Percentiles rank a stretch among this genome's conserved stretches.
These are phyloP conservation scores for Adiantum capillusveneris DNA, from an alignment of 75 land plant species.

Conservation along the genomic window DNA sequence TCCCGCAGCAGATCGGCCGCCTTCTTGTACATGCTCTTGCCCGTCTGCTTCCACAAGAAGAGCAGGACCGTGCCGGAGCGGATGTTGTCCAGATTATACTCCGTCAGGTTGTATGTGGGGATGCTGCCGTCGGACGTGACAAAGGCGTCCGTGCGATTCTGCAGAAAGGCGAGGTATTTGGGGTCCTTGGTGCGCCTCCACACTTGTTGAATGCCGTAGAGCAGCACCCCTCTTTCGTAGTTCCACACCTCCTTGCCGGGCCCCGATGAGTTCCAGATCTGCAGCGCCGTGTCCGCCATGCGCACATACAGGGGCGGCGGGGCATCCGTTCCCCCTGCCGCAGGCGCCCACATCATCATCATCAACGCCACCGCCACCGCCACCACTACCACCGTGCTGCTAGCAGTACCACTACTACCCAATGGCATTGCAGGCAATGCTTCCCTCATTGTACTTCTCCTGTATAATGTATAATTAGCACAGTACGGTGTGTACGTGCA, in stretches of 20 bases:
- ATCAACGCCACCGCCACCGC: no score
- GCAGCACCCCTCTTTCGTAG: conserved; percentile 29
- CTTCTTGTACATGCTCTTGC: conserved; percentile 4
- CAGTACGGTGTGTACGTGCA: no score
- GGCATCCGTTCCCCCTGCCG: background rate
- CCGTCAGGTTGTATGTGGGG: conserved; percentile 13
- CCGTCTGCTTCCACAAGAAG: conserved; percentile 11
- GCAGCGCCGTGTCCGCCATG: conserved; percentile 18
- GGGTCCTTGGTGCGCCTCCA: conserved; percentile 5
- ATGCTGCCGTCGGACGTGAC: conserved; percentile 14
- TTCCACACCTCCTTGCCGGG: conserved; percentile 19
- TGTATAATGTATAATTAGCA: no score
- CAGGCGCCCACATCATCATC: background rate
- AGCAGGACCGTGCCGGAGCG: conserved; percentile 19
- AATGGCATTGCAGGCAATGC: no score
- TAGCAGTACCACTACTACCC: no score
- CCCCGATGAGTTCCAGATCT: conserved; percentile 18
- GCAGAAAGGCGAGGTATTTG: conserved; percentile 12
- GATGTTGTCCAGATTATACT: conserved; percentile 21
- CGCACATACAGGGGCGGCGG: conserved; percentile 10
- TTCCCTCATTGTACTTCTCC: no score
- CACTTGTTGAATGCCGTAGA: conserved; percentile 20
- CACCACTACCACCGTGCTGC: no score
- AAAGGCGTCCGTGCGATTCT: conserved; percentile 17
- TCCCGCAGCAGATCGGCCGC: conserved; percentile 14